phyloP scores from a whole-genome alignment of 768 basidiomycete genomes.

The Serendipita vermifera region DNA sequence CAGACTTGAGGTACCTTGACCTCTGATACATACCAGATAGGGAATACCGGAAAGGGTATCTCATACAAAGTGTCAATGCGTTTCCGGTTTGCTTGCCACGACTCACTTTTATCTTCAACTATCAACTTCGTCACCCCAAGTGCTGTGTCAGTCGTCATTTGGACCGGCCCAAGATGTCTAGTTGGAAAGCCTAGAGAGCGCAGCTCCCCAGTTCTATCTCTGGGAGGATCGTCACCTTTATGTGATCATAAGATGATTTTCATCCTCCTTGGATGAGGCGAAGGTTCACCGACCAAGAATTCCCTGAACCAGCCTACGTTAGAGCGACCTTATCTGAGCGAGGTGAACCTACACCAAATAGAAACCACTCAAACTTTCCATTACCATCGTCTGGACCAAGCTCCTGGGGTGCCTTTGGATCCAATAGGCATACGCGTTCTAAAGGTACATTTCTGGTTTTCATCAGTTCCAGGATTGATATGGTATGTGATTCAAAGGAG shows the following conservation, averaged over 20 bases:
- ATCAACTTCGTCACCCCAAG: slow-evolving; percentile 80
- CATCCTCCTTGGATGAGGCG: background rate
- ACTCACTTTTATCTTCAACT: slow-evolving; percentile 53
- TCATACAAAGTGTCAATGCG: background rate
- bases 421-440: slow-evolving; percentile 76
- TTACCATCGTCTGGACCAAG: slow-evolving; percentile 68
- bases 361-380: slow-evolving; percentile 68
- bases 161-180: slow-evolving; percentile 71
- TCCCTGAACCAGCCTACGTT: slow-evolving; percentile 29
- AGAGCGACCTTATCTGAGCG: background rate
- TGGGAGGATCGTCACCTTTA: slow-evolving; percentile 93
- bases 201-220: slow-evolving; percentile 83
- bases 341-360: slow-evolving; percentile 60
- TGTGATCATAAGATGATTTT: slow-evolving; percentile 31
- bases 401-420: slow-evolving; percentile 64
- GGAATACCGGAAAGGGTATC: slow-evolving; percentile 42
- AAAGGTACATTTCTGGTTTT: slow-evolving; percentile 28
- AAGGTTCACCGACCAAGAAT: slow-evolving; percentile 37
- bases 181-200: slow-evolving; percentile 76
- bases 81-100: slow-evolving; percentile 4
- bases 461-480: slow-evolving; percentile 50
- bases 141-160: slow-evolving; percentile 99
- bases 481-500: slow-evolving; percentile 34
- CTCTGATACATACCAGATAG: slow-evolving; percentile 42
- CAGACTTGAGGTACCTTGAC: background rate